Evolutionary conservation across 306 rosid species (phyloP), one percentile per base, ranked within the genome.

Genomic region (Trichosanthes truncata): DNA sequence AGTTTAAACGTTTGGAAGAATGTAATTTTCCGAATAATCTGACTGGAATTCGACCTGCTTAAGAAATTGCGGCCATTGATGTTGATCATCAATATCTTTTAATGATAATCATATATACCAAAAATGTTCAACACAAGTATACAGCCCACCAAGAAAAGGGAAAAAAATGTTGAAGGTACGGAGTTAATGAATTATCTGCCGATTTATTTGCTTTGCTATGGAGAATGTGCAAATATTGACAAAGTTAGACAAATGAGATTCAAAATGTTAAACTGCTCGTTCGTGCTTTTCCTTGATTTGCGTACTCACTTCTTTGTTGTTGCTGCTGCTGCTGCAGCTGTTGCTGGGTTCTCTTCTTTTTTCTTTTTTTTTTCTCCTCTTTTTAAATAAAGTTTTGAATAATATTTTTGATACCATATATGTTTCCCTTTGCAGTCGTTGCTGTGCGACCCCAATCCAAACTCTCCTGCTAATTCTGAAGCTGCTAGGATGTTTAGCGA

Each of bases 401-500:
- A 3, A 57, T 9, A 2, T 56, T 18, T 7, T 60, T 60, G 25
- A 60, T 60, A 60, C 31, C 66, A 4, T 60, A 25, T 23, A 60
- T 60, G 33, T 26, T 60, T 14, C 25, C 18, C 36, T 60, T 83
- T 79, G 86, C 90, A 93, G 98, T 93, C 98, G 11, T 82, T 93
- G 86, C 92, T 93, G 5, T 93, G 97, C 78, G 98, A 93, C 77
- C 98, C 97, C n/a, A 93, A 93, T 85, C 98, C 98, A 74, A 91
- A 91, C 83, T 93, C 98, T 84, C 98, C 98, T 52, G 98, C 98
- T 52, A 93, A 93, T 87, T 90, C 98, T 7, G 98, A 91, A 87
- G 98, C 98, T 9, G 98, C 98, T 36, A 88, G 98, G 63, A 93
- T 91, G 97, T 93, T 88, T 29, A 93, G 92, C 13, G 97, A 93